Evolutionary conservation across 345 rosid species (phyloP), one percentile per base, ranked within the genome.

Genomic region (Abelmoschus esculentus): DNA sequence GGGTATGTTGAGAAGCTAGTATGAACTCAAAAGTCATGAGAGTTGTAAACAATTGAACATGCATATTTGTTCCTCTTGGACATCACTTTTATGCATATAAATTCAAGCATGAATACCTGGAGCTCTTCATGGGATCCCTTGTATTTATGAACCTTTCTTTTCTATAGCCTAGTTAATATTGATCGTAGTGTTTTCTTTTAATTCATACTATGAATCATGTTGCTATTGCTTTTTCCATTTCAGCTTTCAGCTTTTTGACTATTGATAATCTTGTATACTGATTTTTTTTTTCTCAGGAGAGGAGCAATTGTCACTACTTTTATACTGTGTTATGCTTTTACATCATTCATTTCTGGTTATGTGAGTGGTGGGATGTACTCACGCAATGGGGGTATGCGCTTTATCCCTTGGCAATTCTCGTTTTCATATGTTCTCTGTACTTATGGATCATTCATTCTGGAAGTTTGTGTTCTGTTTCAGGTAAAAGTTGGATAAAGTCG

Each of bases 291-390:
- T 34, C 86, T 34, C 86, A 92, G 99, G 98, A 90, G 99, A 86
- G 99, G 99, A 80, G 98, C 99, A 54, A 95, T 95, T 75, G 96
- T 90, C 71, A 95, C 99, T 22, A 92, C 99, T 66, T 95, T 90
- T 81, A 92, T 95, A 58, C 87, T 92, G 22, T 95, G 97, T 73
- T 95, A 95, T 70, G 99, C 99, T 66, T 85, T 95, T 77, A 95
- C 98, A 15, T 95, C 99, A 38, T 95, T 95, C 73, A 78, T 95
- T 70, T 85, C 99, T 76, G 99, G 99, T 74, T 95, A 95, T 69
- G 98, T 95, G 73, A 95, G 97, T 11, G 99, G 99, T 70, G 99
- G 99, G 60, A 90, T 95, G 98, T 92, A 95, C 82, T 95, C 99
- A 53, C 88, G 99, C 74, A 81, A 87, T 72, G 99, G 99, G 15